Base-by-base conservation (phyloP, 495 filamentous ascomycete genomes). In the Penicillium longicatenatum region DNA sequence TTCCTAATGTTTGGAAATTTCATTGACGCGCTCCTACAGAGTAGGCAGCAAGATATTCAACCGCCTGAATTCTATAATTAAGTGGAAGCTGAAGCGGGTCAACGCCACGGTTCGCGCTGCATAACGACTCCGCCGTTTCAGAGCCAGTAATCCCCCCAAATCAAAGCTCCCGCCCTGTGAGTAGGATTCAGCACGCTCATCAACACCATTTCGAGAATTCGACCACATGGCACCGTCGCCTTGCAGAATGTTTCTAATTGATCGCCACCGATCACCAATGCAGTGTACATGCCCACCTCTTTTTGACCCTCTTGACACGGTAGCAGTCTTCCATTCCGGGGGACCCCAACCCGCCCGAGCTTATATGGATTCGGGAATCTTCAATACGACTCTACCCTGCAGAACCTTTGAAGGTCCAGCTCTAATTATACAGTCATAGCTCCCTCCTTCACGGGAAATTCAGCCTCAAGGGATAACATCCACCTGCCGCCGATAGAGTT, bases 211-310 rank as follows among this genome's bases (percentile, higher is more conserved):
- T 41, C 17, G 33, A 29, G 39, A 14, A 14, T 7, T 30, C 37
- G 49, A 59, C 66, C 66, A 68, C 63, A 66, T 68, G 66, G 66
- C 58, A 43, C 63, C 35, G 53, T 61, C 52, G 60, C 66, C 63
- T 69, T 69, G 66, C 66, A 66, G 66, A 64, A 66, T 66, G 66
- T 62, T 50, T 68, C 57, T 64, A 31, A 39, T 35, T 44, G 48
- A 59, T 57, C 57, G 58, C 52, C 52, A 65, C 59, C 43, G 50
- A 60, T 61, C 63, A 54, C 59, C 65, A 53, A 39, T 30, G 57
- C 55, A 42, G 44, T n/a, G n/a, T 22, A 24, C 65, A 63, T 65
- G 52, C 59, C 42, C 55, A 52, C 54, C 3, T 29, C 39, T 45
- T 30, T 29, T 24, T 50, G n/a, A n/a, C n/a, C n/a, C 44, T 11